A percentile compares a stretch with the other conserved stretches of the same genome.
These are phyloP conservation scores for Myxozyma lipomycoides DNA, from an alignment of 805 yeast genomes.

Conservation along the genomic window DNA sequence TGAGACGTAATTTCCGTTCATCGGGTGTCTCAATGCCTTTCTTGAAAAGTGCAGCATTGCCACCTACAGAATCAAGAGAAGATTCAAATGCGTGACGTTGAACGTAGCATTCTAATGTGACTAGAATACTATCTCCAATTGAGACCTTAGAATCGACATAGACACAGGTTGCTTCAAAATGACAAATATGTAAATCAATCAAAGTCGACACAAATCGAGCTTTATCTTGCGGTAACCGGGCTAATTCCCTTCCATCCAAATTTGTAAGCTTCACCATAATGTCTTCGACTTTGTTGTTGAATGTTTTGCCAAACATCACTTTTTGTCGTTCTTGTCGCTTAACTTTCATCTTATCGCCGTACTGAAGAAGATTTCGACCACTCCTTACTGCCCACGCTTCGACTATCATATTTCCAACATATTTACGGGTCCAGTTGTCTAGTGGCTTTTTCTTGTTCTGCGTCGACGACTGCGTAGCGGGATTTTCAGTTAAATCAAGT, in stretches of 20 bases:
- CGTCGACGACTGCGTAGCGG: too few relatives aligned
- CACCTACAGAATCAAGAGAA: neutral
- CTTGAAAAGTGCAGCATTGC: slow-evolving; percentile 21
- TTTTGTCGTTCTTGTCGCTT: slow-evolving; percentile 27
- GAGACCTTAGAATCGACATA: slow-evolving; percentile 56
- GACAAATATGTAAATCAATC: slow-evolving; percentile 51
- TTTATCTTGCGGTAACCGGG: slow-evolving; percentile 66
- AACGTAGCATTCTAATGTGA: slow-evolving; percentile 66
- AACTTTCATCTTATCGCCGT: slow-evolving; percentile 34
- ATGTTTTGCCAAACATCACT: slow-evolving; percentile 1
- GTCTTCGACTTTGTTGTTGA: slow-evolving; percentile 16
- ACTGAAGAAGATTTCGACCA: slow-evolving; percentile 34
- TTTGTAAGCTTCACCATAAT: slow-evolving; percentile 37
- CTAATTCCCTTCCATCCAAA: slow-evolving; percentile 54
- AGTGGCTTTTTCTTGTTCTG: neutral
- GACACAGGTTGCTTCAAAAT: slow-evolving; percentile 55
- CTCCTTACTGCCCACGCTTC: slow-evolving; percentile 40
- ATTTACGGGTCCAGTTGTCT: slow-evolving; percentile 28
- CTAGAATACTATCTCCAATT: slow-evolving; percentile 70
- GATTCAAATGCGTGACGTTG: slow-evolving; percentile 15
- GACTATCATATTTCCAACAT: slow-evolving; percentile 39
- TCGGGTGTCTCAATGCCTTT: slow-evolving; percentile 48
- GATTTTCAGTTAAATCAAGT: too few relatives aligned
- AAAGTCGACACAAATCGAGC: slow-evolving; percentile 66
- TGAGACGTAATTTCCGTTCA: slow-evolving; percentile 49